A percentile compares a stretch with the other conserved stretches of the same genome.
phyloP scores from a whole-genome alignment of 371 early-diverging fungal genomes.

The Caulochytrium protostelioides region DNA sequence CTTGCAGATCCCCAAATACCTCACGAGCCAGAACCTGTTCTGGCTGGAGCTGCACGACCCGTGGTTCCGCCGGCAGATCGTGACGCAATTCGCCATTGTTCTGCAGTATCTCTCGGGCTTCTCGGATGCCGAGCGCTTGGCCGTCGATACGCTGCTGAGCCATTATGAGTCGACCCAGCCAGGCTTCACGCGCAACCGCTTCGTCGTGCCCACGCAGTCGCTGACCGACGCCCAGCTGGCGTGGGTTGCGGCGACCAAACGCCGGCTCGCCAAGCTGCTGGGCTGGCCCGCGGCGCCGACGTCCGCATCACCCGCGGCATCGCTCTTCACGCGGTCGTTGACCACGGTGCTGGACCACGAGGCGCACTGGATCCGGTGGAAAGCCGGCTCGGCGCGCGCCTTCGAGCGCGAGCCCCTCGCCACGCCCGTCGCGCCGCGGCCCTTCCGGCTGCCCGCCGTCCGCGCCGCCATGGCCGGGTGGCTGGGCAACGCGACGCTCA shows the following conservation, averaged over 20 bases:
- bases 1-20: constrained; percentile 46
- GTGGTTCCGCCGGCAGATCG: no score
- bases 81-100: no score
- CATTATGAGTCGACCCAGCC: no score
- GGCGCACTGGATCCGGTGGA: background rate
- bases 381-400: background rate
- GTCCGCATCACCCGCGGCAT: no score
- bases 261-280: no score
- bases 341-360: background rate
- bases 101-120: no score
- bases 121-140: no score
- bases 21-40: constrained; percentile 45
- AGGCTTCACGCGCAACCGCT: no score
- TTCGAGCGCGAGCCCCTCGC: background rate
- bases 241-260: background rate
- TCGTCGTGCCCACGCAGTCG: background rate
- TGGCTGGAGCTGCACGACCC: constrained; percentile 33
- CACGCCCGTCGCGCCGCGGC: background rate
- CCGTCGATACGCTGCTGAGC: no score
- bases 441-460: background rate
- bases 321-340: background rate
- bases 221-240: no score
- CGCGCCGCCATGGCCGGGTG: background rate
- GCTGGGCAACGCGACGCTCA: background rate
- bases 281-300: no score